A percentile compares a stretch with the other conserved stretches of the same genome.
These are phyloP conservation scores for Westerdykella sp. DNA, from an alignment of 2,329 filamentous ascomycete genomes.

Conservation along the genomic window DNA sequence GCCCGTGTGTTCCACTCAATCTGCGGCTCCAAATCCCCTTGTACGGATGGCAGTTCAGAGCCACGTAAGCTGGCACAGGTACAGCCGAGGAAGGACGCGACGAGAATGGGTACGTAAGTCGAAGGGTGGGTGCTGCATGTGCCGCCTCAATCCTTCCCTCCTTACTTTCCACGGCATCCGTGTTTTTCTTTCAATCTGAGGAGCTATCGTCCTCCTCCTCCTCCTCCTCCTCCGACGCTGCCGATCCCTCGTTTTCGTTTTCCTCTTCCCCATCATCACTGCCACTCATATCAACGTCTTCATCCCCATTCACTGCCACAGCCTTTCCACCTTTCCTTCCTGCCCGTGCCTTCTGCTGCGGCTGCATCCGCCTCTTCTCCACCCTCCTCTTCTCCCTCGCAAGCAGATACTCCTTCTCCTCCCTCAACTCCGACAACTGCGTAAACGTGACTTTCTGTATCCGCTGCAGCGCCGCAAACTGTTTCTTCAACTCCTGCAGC, in stretches of 20 bases:
- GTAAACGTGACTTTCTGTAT: conserved; percentile 43
- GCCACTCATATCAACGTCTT: conserved; percentile 27
- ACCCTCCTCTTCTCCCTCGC: conserved; percentile 26
- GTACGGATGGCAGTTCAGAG: too few species aligned
- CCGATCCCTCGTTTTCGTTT: conserved; percentile 8
- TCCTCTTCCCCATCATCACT: conserved; percentile 10
- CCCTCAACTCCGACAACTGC: conserved; percentile 40
- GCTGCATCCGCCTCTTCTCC: conserved; percentile 16
- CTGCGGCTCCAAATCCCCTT: too few species aligned
- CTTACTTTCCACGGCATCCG: not conserved
- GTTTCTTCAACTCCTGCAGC: conserved; percentile 31
- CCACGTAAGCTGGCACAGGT: too few species aligned
- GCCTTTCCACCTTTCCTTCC: conserved; percentile 16
- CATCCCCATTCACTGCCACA: conserved; percentile 13
- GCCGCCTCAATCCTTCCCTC: not conserved
- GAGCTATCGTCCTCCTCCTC: conserved; percentile 4
- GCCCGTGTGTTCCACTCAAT: too few species aligned
- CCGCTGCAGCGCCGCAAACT: conserved; percentile 41
- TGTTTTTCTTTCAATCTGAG: not conserved
- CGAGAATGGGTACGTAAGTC: too few species aligned
- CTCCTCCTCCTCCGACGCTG: conserved; percentile 13
- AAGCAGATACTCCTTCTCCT: conserved; percentile 36
- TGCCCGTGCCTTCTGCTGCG: conserved; percentile 13
- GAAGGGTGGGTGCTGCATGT: too few species aligned
- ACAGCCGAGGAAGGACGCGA: too few species aligned